Evolutionary conservation across 495 filamentous ascomycete species (phyloP).

Genomic region (Penicillium angulare): DNA sequence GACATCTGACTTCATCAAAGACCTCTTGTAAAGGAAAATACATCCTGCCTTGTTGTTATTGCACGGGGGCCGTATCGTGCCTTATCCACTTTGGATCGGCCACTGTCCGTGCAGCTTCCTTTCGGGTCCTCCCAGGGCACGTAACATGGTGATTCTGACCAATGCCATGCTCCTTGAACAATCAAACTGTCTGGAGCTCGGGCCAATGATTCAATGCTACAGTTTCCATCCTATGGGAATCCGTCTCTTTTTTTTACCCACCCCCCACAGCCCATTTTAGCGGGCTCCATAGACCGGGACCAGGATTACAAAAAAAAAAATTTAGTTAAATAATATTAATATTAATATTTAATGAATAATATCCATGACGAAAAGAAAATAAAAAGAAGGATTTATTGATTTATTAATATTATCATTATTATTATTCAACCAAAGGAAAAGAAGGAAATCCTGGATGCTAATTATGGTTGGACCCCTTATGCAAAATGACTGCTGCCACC

Average conservation of each 20-base stretch:
- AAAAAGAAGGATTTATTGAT: too few relatives aligned
- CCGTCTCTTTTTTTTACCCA: not conserved
- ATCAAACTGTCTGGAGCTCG: slow-evolving; percentile 25
- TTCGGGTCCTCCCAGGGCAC: slow-evolving; percentile 27
- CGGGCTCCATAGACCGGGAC: slow-evolving; percentile 7
- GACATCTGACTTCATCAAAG: slow-evolving; percentile 36
- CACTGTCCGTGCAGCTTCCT: slow-evolving; percentile 26
- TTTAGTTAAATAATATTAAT: not conserved
- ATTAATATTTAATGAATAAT: not conserved
- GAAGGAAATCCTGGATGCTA: slow-evolving; percentile 8
- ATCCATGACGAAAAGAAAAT: too few relatives aligned
- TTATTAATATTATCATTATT: slow-evolving; percentile 2
- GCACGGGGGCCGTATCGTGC: slow-evolving; percentile 8
- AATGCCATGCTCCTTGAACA: slow-evolving; percentile 34
- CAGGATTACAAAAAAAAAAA: slow-evolving; percentile 12
- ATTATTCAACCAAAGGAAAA: not conserved
- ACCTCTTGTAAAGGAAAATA: slow-evolving; percentile 27
- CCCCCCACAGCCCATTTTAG: slow-evolving; percentile 4
- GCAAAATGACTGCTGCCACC: slow-evolving; percentile 28
- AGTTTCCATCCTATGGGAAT: slow-evolving; percentile 20
- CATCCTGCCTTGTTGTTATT: slow-evolving; percentile 15
- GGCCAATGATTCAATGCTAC: slow-evolving; percentile 30
- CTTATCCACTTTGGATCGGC: slow-evolving; percentile 12
- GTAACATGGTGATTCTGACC: slow-evolving; percentile 33
- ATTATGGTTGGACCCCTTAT: slow-evolving; percentile 31